Evolutionary conservation across 257 asterid genomes (phyloP), one percentile per base, ranked within the genome.

Genomic region (Salvia splendens): DNA sequence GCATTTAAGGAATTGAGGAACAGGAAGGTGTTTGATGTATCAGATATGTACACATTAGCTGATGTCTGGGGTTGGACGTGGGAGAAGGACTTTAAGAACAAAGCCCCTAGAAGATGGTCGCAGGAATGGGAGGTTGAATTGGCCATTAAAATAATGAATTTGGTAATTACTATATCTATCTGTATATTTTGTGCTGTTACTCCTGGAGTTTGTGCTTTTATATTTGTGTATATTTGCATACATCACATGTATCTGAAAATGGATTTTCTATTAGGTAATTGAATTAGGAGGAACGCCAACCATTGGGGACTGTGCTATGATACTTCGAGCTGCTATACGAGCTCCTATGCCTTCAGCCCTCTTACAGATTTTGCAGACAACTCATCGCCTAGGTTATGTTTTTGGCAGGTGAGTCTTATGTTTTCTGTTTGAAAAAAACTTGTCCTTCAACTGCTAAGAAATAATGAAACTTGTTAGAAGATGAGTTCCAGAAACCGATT

Each of bases 11-110:
- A 93, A 81, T 43, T 90, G 83, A 86, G 99, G 80, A 75, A 81
- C 7, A 84, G 99, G 79, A 85, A 76, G 73, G 85, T 84, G n/a
- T 93, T 93, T 78, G 97, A 93, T 75, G 97, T 75, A 66, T 61
- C 78, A n/a, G 99, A 93, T 81, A 93, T 93, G 95, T 93, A 93
- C 69, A 93, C 99, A 63, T 80, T 93, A 66, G 84, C 99, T 67
- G 99, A 93, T 86, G 99, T 87, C 74, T 93, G 99, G 99, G 94
- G 96, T 56, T 93, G 99, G 99, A 86, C 95, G 32, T 93, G 99
- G 99, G 99, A 93, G 51, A 89, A 72, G 75, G 96, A 93, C 2
- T 71, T 79, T 50, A 93, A 84, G 90, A 90, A 88, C 82, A 93
- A 81, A 80, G 82, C 92, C 72, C 99, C 99, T 58, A 78, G 70